phyloP scores from a whole-genome alignment of 1,284 basidiomycete species.

The Singerocomus inundabilis region DNA sequence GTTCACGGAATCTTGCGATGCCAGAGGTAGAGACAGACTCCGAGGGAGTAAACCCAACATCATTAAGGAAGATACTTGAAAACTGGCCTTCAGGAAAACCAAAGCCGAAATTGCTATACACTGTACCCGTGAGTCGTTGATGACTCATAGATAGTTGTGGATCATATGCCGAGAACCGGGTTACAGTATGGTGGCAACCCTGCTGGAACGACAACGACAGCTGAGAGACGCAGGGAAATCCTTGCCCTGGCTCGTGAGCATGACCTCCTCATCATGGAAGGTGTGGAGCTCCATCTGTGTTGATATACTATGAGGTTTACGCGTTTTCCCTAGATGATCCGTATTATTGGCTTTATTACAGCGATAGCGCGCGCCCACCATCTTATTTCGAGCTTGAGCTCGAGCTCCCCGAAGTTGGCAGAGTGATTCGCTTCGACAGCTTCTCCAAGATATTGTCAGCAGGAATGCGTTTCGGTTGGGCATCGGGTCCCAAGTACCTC shows the following conservation, averaged over 20 bases:
- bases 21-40: conserved; percentile 76
- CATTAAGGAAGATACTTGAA: conserved; percentile 62
- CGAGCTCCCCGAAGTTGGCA: conserved; percentile 55
- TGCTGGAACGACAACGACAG: conserved; percentile 70
- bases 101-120: conserved; percentile 80
- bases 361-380: conserved; percentile 54
- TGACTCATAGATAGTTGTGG: background rate
- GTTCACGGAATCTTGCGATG: conserved; percentile 1
- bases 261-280: conserved; percentile 80
- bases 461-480: conserved; percentile 77
- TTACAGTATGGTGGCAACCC: conserved; percentile 74
- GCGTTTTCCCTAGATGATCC: conserved; percentile 54
- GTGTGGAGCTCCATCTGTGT: conserved; percentile 30
- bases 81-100: conserved; percentile 70
- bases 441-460: conserved; percentile 84
- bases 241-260: conserved; percentile 69
- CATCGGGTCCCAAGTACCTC: conserved; percentile 70
- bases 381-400: conserved; percentile 77
- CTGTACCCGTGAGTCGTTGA: conserved; percentile 54
- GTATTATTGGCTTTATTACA: conserved; percentile 67
- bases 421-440: conserved; percentile 79
- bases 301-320: background rate
- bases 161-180: background rate
- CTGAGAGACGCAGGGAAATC: conserved; percentile 70
- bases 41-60: conserved; percentile 63